Base-by-base conservation (phyloP, 768 basidiomycete genomes). In the Porpolomopsis calyptriformis region DNA sequence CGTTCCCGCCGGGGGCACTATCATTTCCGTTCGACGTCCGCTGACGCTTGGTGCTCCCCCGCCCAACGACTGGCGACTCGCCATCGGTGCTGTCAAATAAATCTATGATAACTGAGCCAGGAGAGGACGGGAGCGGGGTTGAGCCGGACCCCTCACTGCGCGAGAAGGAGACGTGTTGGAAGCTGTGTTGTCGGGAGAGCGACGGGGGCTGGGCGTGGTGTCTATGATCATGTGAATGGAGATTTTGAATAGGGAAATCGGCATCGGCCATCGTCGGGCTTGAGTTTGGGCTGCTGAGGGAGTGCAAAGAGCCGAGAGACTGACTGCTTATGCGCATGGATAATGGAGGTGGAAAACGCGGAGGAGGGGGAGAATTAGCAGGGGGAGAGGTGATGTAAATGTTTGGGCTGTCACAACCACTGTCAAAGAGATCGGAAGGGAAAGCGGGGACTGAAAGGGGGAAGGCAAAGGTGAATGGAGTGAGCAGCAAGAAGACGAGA, bases 321-420 rank as follows among this genome's bases (percentile, higher is more conserved):
- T 31, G 26, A 14, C 27, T 20, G 18, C 3, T 3, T n/a, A 43
- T 43, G 16, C 42, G 42, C 42, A 43, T 43, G 24, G 53, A 69
- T 65, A 44, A 77, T 75, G 23, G 71, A 58, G 3, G 70, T 62
- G 12, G 76, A 78, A 16, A 8, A 4, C 16, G 34, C 20, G 24
- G 19, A 11, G 27, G 35, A 19, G 34, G 36, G 20, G 19, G 18
- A 11, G 61, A 58, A 4, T 65, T 65, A 18, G 74, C 57, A 2
- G 72, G 69, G 2, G 85, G 82, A 0, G 80, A 79, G 2, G 82
- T 87, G 53, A 88, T 70, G 57, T 72, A 82, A 53, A 87, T 85
- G 52, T 84, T 81, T 7, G 84, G 82, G 44, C 70, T 76, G 5
- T 77, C 76, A 19, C 57, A 11, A 6, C 27, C 10, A 57, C 42